These are phyloP conservation scores for Ophiocordyceps polyrhachis-furcata DNA, from an alignment of 2,329 filamentous ascomycete genomes.

Conservation along the genomic window DNA sequence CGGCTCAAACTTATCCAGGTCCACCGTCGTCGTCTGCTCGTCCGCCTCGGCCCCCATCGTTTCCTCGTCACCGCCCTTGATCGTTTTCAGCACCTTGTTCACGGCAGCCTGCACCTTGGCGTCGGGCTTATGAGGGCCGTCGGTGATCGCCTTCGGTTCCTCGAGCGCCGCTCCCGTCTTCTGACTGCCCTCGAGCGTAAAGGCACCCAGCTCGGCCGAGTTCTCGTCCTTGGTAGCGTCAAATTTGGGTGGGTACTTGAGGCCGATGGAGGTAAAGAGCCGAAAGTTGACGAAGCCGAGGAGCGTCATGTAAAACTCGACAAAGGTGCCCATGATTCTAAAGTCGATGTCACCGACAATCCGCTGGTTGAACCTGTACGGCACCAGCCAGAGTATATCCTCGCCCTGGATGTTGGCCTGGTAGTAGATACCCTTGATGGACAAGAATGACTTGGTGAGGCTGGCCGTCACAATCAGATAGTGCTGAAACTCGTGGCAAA, in stretches of 20 bases:
- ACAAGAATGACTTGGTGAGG: conserved; percentile 87
- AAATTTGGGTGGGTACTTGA: conserved; percentile 94
- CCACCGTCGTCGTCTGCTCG: conserved; percentile 27
- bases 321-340: conserved; percentile 96
- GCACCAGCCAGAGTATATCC: conserved; percentile 91
- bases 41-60: conserved; percentile 22
- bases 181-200: conserved; percentile 65
- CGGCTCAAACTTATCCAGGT: conserved; percentile 83
- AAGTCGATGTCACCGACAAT: conserved; percentile 92
- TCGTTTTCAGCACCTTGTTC: conserved; percentile 48
- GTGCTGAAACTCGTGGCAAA: conserved; percentile 93
- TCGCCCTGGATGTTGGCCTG: conserved; percentile 94
- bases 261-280: conserved; percentile 74
- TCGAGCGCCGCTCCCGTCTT: conserved; percentile 29
- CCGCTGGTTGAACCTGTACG: conserved; percentile 94
- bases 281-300: conserved; percentile 92
- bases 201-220: conserved; percentile 77
- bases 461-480: conserved; percentile 87
- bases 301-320: conserved; percentile 96
- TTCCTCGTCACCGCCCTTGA: conserved; percentile 29
- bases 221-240: conserved; percentile 72
- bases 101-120: conserved; percentile 47
- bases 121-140: conserved; percentile 30
- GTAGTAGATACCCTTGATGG: conserved; percentile 99
- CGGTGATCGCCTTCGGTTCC: conserved; percentile 32